Percentiles rank a stretch among this genome's conserved stretches.
These are phyloP conservation scores for Triadica sebifera DNA, from an alignment of 345 rosid species.

Conservation along the genomic window DNA sequence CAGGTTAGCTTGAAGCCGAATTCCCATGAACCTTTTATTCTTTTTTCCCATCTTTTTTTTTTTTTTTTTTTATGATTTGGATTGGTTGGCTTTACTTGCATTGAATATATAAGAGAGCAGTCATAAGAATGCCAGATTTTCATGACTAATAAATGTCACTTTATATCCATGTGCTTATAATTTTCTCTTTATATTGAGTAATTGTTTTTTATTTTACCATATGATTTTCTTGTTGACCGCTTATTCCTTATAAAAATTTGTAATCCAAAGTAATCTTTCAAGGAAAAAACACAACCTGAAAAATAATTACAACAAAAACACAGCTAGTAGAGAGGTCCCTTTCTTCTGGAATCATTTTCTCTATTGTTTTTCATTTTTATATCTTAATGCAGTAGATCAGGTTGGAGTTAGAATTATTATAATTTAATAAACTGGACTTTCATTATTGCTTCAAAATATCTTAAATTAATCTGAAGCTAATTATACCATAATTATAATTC, in stretches of 20 bases:
- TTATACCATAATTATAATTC: no score
- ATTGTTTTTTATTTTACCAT: no score
- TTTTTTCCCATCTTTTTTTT: background rate
- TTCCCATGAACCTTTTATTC: background rate
- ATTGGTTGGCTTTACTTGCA: slow-evolving; percentile 4
- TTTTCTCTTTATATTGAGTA: no score
- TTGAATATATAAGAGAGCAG: background rate
- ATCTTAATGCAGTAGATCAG: no score
- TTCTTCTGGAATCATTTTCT: background rate
- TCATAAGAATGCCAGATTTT: slow-evolving; percentile 18
- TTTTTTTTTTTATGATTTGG: background rate
- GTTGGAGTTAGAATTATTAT: no score
- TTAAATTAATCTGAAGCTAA: no score
- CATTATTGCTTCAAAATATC: no score
- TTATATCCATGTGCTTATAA: no score
- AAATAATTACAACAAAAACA: background rate
- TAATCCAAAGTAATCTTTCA: background rate
- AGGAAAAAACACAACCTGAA: background rate
- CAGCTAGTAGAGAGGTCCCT: background rate
- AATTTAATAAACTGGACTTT: no score
- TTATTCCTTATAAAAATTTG: background rate
- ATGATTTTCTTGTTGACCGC: background rate
- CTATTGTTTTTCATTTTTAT: background rate
- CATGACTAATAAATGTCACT: background rate
- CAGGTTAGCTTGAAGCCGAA: slow-evolving; percentile 7